Evolutionary conservation across 225 moss, liverwort and hornwort genomes (phyloP).

Genomic region (Thuidium tamariscinum): DNA sequence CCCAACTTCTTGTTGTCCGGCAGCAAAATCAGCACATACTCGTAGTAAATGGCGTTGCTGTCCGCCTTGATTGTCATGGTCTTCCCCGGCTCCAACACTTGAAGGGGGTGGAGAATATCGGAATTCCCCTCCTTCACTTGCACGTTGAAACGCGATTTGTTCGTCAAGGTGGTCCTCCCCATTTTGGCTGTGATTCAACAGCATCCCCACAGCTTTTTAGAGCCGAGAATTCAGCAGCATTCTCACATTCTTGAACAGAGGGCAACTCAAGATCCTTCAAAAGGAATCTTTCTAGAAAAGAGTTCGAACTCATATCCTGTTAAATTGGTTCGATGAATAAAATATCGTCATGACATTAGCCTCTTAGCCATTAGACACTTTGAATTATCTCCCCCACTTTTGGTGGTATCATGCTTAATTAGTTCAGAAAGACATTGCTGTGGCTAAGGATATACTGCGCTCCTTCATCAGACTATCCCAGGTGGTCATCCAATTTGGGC

Average conservation of each 20-base stretch:
- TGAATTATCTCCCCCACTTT: too few relatives aligned
- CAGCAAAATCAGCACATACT: background rate
- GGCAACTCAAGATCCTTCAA: background rate
- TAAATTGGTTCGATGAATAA: background rate
- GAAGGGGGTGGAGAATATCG: background rate
- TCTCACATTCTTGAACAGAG: background rate
- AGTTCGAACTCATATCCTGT: background rate
- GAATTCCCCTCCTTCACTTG: background rate
- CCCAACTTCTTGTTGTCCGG: background rate
- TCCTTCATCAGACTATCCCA: background rate
- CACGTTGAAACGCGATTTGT: background rate
- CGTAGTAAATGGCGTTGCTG: background rate
- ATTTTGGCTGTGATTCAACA: background rate
- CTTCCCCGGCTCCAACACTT: fast-evolving
- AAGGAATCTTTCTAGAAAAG: background rate
- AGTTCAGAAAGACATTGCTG: background rate
- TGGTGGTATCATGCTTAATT: background rate
- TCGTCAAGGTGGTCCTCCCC: background rate
- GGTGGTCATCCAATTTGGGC: background rate
- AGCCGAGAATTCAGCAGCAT: background rate
- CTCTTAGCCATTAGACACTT: background rate
- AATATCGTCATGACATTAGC: background rate
- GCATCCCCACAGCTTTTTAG: background rate
- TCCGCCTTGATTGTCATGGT: background rate
- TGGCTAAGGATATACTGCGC: background rate